Evolutionary conservation across 2,329 filamentous ascomycete species (phyloP).

Genomic region (Venturia pyrina): DNA sequence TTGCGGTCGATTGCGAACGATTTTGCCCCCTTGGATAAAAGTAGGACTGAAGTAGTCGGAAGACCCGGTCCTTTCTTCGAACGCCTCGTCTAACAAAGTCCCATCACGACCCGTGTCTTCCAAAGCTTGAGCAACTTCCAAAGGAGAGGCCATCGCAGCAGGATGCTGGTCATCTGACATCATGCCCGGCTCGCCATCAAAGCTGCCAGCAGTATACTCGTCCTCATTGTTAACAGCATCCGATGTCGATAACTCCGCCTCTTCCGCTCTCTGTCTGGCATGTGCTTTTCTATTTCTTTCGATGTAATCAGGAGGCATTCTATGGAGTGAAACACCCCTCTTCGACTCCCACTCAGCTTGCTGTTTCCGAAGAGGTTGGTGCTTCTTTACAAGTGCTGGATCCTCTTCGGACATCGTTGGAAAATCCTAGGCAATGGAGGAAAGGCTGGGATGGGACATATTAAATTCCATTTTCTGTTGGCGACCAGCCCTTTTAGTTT

Average conservation of each 20-base stretch:
- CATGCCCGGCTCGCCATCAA: not conserved
- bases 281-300: not conserved
- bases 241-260: not conserved
- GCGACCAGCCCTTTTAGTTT: not conserved
- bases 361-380: not conserved
- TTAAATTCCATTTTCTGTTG: not conserved
- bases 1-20: no score
- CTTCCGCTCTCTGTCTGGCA: not conserved
- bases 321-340: not conserved
- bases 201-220: not conserved
- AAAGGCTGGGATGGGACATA: not conserved
- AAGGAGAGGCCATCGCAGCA: not conserved
- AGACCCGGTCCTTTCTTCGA: no score
- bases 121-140: no score
- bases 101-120: no score
- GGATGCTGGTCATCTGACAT: not conserved
- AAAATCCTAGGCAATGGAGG: no score
- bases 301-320: not conserved
- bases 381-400: not conserved
- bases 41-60: no score
- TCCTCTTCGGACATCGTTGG: not conserved
- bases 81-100: no score
- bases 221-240: not conserved
- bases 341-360: not conserved
- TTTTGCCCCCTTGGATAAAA: no score